Evolutionary conservation across 1,284 basidiomycete species (phyloP).

Genomic region (Vanrija sp.): DNA sequence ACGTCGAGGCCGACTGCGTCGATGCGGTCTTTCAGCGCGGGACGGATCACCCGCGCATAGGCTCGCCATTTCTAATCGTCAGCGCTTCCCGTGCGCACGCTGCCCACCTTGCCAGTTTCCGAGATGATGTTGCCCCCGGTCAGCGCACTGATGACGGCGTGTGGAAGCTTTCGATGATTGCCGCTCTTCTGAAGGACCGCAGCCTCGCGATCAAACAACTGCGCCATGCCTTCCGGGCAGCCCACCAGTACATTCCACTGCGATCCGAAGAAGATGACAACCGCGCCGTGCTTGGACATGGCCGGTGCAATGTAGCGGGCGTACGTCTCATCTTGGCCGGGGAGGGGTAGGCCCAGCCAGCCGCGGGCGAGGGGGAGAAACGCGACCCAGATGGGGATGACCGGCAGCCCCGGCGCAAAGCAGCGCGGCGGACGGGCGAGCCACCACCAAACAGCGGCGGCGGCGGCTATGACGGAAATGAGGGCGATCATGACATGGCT

Average conservation of each 20-base stretch:
- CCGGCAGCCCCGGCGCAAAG: conserved; percentile 1
- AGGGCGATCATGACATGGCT: no score
- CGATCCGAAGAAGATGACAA: conserved; percentile 1
- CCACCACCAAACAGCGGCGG: background rate
- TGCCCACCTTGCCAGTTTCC: background rate
- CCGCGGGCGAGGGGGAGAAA: background rate
- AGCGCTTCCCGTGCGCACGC: background rate
- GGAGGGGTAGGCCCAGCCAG: background rate
- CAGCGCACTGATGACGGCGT: background rate
- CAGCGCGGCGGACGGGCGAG: conserved; percentile 1
- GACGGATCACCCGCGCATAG: conserved; percentile 1
- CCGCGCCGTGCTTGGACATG: background rate
- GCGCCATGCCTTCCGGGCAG: background rate
- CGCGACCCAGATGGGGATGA: conserved; percentile 2
- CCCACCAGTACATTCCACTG: conserved; percentile 2
- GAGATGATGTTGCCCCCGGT: conserved; percentile 4
- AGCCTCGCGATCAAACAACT: background rate
- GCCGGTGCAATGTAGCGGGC: background rate
- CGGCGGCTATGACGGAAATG: no score
- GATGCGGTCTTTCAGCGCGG: background rate
- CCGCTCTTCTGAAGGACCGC: background rate
- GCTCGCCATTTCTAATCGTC: background rate
- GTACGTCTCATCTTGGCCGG: conserved; percentile 1
- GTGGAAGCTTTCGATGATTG: background rate
- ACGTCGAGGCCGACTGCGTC: background rate